Conservation (phyloP, 306 rosid genomes). For the Abrus precatorius region DNA sequence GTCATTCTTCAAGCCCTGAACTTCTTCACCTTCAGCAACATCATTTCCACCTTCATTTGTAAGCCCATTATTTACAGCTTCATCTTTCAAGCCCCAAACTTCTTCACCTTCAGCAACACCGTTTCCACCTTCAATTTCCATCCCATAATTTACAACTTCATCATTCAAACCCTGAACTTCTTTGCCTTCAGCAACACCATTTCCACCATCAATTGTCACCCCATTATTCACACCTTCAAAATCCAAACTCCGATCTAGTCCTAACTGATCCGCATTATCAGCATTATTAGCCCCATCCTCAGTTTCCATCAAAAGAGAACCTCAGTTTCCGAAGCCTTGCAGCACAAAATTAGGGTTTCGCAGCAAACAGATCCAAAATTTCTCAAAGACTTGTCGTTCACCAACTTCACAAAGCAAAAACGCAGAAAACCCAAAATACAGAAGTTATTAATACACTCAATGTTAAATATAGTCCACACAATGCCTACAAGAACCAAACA, state of each 20-base stretch:
- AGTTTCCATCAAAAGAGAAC: constrained; percentile 58
- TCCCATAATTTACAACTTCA: constrained; percentile 51
- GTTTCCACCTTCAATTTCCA: constrained; percentile 37
- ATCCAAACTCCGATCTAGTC: not conserved
- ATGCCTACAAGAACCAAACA: not conserved
- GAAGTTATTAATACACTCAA: not conserved
- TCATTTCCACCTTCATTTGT: constrained; percentile 37
- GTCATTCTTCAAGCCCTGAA: constrained; percentile 34
- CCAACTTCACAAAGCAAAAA: constrained; percentile 41
- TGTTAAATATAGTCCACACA: constrained; percentile 3
- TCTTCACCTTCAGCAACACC: constrained; percentile 46
- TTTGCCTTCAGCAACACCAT: constrained; percentile 48
- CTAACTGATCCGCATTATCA: constrained; percentile 32
- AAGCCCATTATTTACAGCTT: constrained; percentile 49
- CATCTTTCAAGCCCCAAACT: constrained; percentile 29
- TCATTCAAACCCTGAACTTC: constrained; percentile 32
- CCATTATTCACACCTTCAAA: constrained; percentile 50
- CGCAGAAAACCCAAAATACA: constrained; percentile 23
- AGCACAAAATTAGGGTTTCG: constrained; percentile 72
- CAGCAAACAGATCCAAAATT: constrained; percentile 52
- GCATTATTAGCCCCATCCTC: constrained; percentile 59
- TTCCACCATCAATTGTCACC: constrained; percentile 34
- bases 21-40: constrained; percentile 43
- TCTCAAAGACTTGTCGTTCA: constrained; percentile 42
- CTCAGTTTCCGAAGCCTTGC: constrained; percentile 42